phyloP scores from a whole-genome alignment of 305 asterid genomes.

The Solanum aculeatissimum region DNA sequence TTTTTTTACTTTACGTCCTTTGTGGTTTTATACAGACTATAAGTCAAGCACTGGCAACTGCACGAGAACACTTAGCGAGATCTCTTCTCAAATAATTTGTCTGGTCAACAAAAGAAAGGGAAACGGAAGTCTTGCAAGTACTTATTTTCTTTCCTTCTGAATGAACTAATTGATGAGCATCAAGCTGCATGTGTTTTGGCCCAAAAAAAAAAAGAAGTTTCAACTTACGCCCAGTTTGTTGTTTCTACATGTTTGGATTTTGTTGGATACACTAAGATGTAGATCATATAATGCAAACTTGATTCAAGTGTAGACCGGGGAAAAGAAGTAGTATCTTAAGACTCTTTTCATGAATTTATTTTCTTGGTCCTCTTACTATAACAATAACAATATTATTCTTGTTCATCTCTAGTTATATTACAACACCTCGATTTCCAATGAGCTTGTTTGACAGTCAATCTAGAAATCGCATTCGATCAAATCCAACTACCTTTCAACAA shows the following conservation, averaged over 20 bases:
- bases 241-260: neutral
- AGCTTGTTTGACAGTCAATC: neutral
- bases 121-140: neutral
- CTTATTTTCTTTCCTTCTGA: neutral
- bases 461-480: neutral
- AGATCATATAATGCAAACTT: neutral
- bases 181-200: neutral
- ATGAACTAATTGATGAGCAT: neutral
- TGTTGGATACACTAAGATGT: neutral
- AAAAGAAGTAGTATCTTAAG: neutral
- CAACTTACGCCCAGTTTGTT: neutral
- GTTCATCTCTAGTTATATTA: neutral
- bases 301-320: neutral
- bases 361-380: neutral
- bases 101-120: neutral
- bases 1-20: neutral
- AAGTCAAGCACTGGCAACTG: constrained; percentile 71
- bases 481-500: neutral
- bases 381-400: neutral
- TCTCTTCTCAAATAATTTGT: constrained; percentile 57
- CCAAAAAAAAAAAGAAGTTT: neutral
- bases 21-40: constrained; percentile 45
- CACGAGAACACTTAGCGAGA: constrained; percentile 71
- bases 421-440: neutral
- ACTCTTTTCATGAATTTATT: neutral